These are phyloP conservation scores for Zychaea mexicana DNA, from an alignment of 371 early-diverging fungal genomes.

Conservation along the genomic window DNA sequence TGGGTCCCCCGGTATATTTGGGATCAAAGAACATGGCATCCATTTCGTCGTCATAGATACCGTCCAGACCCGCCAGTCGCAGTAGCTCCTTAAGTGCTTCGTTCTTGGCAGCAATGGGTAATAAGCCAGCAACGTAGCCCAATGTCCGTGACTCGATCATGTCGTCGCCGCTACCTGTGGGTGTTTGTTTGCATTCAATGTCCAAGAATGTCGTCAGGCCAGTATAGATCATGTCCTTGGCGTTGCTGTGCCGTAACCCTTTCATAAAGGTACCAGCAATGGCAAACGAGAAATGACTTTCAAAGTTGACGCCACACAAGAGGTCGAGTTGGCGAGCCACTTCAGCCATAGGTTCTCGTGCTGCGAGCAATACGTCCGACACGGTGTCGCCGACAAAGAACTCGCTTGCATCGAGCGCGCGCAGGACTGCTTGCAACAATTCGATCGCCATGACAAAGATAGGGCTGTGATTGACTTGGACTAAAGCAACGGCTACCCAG, in stretches of 20 bases:
- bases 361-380: slow-evolving; percentile 66
- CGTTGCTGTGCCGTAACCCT: slow-evolving; percentile 77
- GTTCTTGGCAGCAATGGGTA: slow-evolving; percentile 71
- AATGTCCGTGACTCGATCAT: slow-evolving; percentile 62
- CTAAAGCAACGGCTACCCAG: slow-evolving; percentile 87
- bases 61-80: slow-evolving; percentile 59
- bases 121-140: slow-evolving; percentile 76
- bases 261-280: slow-evolving; percentile 80
- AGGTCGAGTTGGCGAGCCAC: slow-evolving; percentile 72
- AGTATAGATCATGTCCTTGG: slow-evolving; percentile 72
- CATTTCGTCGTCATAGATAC: slow-evolving; percentile 39
- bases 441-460: slow-evolving; percentile 75
- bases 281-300: slow-evolving; percentile 86
- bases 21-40: slow-evolving; percentile 19
- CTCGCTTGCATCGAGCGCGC: slow-evolving; percentile 73
- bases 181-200: slow-evolving; percentile 63
- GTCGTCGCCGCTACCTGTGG: slow-evolving; percentile 28
- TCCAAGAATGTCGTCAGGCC: slow-evolving; percentile 75
- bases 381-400: slow-evolving; percentile 73
- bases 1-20: neutral
- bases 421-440: slow-evolving; percentile 72
- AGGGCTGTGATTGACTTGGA: slow-evolving; percentile 83
- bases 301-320: slow-evolving; percentile 79
- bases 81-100: slow-evolving; percentile 66
- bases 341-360: slow-evolving; percentile 74